Conservation (phyloP, 2,329 filamentous ascomycete genomes). For the Ophiostoma sp. region DNA sequence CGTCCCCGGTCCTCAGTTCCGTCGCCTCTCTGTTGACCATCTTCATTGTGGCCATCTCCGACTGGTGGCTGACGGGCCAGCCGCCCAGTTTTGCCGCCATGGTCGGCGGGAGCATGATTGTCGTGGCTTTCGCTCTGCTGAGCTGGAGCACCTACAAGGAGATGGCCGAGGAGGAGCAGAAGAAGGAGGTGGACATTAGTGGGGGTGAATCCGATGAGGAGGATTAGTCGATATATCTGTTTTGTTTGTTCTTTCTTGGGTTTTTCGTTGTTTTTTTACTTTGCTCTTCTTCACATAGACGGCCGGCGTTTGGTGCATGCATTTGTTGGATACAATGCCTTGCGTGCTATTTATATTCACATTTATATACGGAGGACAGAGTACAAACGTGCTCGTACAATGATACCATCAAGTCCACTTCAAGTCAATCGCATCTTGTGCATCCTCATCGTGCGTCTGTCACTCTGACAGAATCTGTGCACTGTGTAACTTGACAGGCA, state of each 20-base stretch:
- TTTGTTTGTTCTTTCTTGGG: neutral
- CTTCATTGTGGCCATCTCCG: slow-evolving; percentile 89
- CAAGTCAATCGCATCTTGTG: neutral
- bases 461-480: neutral
- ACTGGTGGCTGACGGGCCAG: slow-evolving; percentile 81
- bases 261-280: neutral
- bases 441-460: neutral
- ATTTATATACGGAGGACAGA: too few species aligned
- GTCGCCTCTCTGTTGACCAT: slow-evolving; percentile 94
- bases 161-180: slow-evolving; percentile 79
- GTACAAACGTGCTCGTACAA: too few species aligned
- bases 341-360: neutral
- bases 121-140: slow-evolving; percentile 81
- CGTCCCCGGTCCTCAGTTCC: slow-evolving; percentile 85
- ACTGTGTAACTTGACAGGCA: too few species aligned
- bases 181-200: slow-evolving; percentile 47
- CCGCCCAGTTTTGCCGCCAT: slow-evolving; percentile 74
- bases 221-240: neutral
- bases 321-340: neutral
- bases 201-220: slow-evolving; percentile 32
- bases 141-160: slow-evolving; percentile 92
- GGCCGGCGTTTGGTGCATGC: neutral
- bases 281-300: neutral
- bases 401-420: too few species aligned
- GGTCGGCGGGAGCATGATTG: slow-evolving; percentile 80